phyloP scores from a whole-genome alignment of 805 yeast genomes.

The Metschnikowia cerradonensis region DNA sequence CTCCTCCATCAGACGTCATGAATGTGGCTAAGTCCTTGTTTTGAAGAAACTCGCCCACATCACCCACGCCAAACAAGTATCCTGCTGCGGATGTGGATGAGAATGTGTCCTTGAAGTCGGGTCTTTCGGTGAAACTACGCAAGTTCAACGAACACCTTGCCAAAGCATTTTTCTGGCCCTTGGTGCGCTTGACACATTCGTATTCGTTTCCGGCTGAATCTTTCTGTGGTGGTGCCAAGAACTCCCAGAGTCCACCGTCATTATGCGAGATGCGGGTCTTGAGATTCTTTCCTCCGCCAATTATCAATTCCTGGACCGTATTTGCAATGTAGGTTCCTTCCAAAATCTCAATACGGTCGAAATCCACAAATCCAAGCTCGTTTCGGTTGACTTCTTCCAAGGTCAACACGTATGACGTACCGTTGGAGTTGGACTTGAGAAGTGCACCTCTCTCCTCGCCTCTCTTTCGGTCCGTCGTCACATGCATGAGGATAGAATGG shows the following conservation, averaged over 20 bases:
- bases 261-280: slow-evolving; percentile 77
- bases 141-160: slow-evolving; percentile 74
- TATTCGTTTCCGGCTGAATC: slow-evolving; percentile 60
- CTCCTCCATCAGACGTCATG: slow-evolving; percentile 86
- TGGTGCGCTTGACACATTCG: slow-evolving; percentile 41
- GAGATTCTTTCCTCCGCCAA: slow-evolving; percentile 50
- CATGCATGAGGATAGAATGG: slow-evolving; percentile 75
- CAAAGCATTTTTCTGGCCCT: slow-evolving; percentile 28
- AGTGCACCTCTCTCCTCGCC: slow-evolving; percentile 70
- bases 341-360: slow-evolving; percentile 73
- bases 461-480: slow-evolving; percentile 54
- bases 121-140: slow-evolving; percentile 87
- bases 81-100: slow-evolving; percentile 91
- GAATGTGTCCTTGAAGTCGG: slow-evolving; percentile 76
- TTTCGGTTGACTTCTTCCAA: slow-evolving; percentile 74
- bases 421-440: slow-evolving; percentile 85
- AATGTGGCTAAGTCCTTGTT: slow-evolving; percentile 61
- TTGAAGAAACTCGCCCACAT: slow-evolving; percentile 65
- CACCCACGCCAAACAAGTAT: slow-evolving; percentile 86
- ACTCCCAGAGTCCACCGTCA: slow-evolving; percentile 88
- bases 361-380: slow-evolving; percentile 73
- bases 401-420: slow-evolving; percentile 75
- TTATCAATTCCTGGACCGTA: slow-evolving; percentile 52
- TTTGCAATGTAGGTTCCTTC: slow-evolving; percentile 84
- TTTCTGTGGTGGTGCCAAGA: slow-evolving; percentile 60